Base-by-base conservation (phyloP, 1,284 basidiomycete genomes). In the Tremellales sp. region DNA sequence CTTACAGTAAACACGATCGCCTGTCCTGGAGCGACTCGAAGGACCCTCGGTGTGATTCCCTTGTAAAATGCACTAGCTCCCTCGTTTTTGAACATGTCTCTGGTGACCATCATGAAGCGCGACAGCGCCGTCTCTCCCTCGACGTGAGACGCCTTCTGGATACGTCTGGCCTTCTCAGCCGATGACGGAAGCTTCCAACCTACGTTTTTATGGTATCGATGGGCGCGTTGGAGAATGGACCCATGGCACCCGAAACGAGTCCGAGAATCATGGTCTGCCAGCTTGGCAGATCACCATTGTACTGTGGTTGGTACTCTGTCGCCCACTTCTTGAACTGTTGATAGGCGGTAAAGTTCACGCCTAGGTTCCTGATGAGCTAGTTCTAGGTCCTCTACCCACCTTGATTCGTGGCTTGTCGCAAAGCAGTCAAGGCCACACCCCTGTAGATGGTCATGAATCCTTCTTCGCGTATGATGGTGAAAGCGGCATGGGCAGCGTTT, bases 271-370 rank as follows among this genome's bases (percentile, higher is more conserved):
- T 91, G 57, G 94, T 92, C 69, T 97, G 92, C 74, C 89, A 97
- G 34, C 87, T 89, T 1, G 94, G 95, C 45, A 99, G 79, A 47
- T 68, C 72, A 19, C 63, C 66, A 34, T 85, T 81, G 9, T 72
- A 73, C 33, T 85, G 80, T 12, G 91, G 91, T 70, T 98, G 94
- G 58, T 80, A 75, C 48, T 74, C 74, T 51, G 86, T 80, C 25
- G 87, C 86, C 47, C 83, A 63, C 66, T 85, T 86, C 78, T 97
- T 97, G 61, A 97, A 78, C 70, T 97, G 89, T 73, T 97, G 94
- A 77, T 98, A 99, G 32, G 88, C 91, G 5, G 94, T 98, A 65
- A 99, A 99, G 74, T 98, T 98, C 47, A 91, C 94, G 60, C 91
- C 90, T 73, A 50, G 14, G 24, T 28, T 24, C 43, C 38, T 44